These are phyloP conservation scores for Candida jianshihensis DNA, from an alignment of 805 yeast species.

Conservation along the genomic window DNA sequence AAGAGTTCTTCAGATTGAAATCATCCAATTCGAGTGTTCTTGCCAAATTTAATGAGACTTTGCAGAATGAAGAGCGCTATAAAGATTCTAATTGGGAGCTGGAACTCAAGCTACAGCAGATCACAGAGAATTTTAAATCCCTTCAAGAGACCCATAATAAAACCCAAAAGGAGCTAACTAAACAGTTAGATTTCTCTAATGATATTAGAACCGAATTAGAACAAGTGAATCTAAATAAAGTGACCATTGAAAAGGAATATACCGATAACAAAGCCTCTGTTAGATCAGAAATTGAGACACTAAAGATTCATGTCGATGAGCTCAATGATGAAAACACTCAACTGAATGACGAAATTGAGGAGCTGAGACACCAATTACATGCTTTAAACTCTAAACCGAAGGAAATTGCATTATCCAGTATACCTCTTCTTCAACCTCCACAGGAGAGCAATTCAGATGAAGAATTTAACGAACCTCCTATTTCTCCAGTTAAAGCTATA, in stretches of 20 bases:
- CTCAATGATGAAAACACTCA: conserved; percentile 66
- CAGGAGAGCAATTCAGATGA: conserved; percentile 28
- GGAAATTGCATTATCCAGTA: conserved; percentile 8
- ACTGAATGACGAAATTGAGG: conserved; percentile 35
- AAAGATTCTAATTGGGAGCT: conserved; percentile 63
- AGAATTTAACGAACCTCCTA: conserved; percentile 30
- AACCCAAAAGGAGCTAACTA: conserved; percentile 33
- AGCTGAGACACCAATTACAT: conserved; percentile 17
- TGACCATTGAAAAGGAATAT: conserved; percentile 33
- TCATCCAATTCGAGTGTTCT: conserved; percentile 13
- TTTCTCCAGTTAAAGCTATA: conserved; percentile 27
- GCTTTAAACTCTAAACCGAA: conserved; percentile 11
- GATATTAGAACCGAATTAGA: conserved; percentile 45
- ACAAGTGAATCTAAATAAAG: conserved; percentile 32
- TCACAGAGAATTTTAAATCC: conserved; percentile 24
- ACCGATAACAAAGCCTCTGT: conserved; percentile 29
- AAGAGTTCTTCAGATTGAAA: conserved; percentile 32
- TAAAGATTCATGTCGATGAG: conserved; percentile 46
- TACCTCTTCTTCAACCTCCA: conserved; percentile 20
- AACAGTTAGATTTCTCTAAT: conserved; percentile 28
- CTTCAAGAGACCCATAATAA: conserved; percentile 37
- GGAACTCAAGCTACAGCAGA: conserved; percentile 41
- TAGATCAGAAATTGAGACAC: conserved; percentile 36
- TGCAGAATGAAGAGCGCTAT: conserved; percentile 35
- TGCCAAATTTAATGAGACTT: conserved; percentile 20